Base-by-base conservation (phyloP, 2,329 filamentous ascomycete species). In the Ophiostoma australiae region DNA sequence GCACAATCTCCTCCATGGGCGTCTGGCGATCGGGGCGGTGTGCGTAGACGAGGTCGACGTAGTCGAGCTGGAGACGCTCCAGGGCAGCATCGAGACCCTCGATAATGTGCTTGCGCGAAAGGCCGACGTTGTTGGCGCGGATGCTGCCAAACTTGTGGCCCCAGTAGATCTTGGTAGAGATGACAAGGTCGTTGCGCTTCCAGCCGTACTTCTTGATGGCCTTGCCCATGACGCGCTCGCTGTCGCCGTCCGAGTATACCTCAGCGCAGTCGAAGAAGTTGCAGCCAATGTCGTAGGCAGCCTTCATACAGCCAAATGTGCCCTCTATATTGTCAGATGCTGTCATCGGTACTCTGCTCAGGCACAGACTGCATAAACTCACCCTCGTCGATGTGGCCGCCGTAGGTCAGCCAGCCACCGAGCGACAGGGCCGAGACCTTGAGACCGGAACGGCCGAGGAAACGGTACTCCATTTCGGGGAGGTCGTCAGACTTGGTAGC, bases 231-330 rank as follows among this genome's bases (percentile, higher is more conserved):
- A 87, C 87, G 71, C 88, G 80, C 78, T 91, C 89, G 44, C 86
- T 87, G 76, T 89, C 81, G 69, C 89, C 89, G 37, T 82, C 86
- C 67, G 85, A 82, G 76, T 89, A 89, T 73, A 27, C 65, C 77
- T 89, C 87, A 1, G 87, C 87, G 11, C 82, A 85, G 76, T 89
- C 87, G 74, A 89, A 89, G 77, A 88, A 89, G 80, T 89, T 89
- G 77, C 89, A 81, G 1, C 87, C 87, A 67, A 81, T 78, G 72
- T 88, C 85, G 73, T 86, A 89, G 1, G 87, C 87, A 63, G 84
- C 82, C 80, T 88, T 87, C 84, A 88, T 86, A 76, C 86, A 88
- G 58, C 83, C 83, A 76, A 86, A 86, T 0, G 87, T 84, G 73
- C 84, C 84, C 70, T 89, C 86, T 85, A 70, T 58, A 33, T 39